phyloP scores from a whole-genome alignment of 345 rosid species.

The Linum lewisii region DNA sequence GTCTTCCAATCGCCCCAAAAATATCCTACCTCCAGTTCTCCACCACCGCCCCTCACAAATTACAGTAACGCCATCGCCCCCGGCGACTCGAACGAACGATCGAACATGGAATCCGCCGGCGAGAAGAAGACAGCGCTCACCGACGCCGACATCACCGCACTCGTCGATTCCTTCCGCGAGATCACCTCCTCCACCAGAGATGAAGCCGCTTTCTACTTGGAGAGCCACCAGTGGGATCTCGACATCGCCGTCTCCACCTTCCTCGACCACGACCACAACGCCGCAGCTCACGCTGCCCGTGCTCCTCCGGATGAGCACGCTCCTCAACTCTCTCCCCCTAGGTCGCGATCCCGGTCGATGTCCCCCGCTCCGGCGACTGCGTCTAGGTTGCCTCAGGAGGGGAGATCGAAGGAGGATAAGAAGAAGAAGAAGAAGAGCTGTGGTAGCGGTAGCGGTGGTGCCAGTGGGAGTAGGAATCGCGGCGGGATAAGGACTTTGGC shows the following conservation, averaged over 20 bases:
- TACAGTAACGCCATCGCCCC: too few species aligned
- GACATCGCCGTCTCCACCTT: slow-evolving; percentile 91
- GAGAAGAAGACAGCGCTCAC: slow-evolving; percentile 3
- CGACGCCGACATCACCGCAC: slow-evolving; percentile 18
- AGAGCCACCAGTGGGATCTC: slow-evolving; percentile 79
- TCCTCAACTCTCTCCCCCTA: slow-evolving; percentile 23
- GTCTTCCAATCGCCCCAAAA: too few species aligned
- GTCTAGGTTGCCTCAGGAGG: slow-evolving; percentile 30
- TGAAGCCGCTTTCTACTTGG: slow-evolving; percentile 83
- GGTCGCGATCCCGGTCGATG: slow-evolving; percentile 41
- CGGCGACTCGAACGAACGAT: neutral
- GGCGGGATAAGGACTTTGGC: slow-evolving; percentile 64
- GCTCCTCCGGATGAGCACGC: slow-evolving; percentile 26
- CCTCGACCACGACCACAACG: slow-evolving; percentile 42
- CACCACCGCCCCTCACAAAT: too few species aligned
- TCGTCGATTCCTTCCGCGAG: slow-evolving; percentile 64
- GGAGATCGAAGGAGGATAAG: slow-evolving; percentile 45
- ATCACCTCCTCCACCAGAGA: slow-evolving; percentile 73
- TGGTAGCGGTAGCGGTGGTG: neutral
- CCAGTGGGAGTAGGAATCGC: slow-evolving; percentile 31
- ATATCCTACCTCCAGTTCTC: too few species aligned
- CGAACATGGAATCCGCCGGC: neutral
- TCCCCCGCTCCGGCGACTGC: slow-evolving; percentile 41
- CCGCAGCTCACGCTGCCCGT: slow-evolving; percentile 9
- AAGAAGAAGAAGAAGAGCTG: slow-evolving; percentile 19